These are phyloP conservation scores for Hymenoscyphus infarciens DNA, from an alignment of 2,329 filamentous ascomycete species.

Conservation along the genomic window DNA sequence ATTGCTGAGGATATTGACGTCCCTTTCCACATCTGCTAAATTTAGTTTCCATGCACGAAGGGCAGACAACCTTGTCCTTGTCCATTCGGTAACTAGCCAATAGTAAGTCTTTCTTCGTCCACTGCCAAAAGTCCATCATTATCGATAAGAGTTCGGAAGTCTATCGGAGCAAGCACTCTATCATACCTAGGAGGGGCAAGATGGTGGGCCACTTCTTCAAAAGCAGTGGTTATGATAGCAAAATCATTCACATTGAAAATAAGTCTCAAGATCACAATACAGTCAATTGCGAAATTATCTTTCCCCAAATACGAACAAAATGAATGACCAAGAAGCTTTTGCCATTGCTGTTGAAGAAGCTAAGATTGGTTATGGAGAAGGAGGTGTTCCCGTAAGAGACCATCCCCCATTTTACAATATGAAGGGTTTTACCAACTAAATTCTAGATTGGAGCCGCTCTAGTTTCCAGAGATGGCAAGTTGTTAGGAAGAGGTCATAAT, in stretches of 20 bases:
- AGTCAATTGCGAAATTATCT: neutral
- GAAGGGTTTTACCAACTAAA: neutral
- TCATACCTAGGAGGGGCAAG: neutral
- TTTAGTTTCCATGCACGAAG: slow-evolving; percentile 1
- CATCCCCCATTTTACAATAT: neutral
- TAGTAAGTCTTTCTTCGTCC: neutral
- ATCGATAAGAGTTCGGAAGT: neutral
- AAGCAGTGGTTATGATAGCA: neutral
- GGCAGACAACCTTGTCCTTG: neutral
- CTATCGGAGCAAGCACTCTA: neutral
- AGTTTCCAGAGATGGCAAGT: slow-evolving; percentile 64
- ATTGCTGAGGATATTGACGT: neutral
- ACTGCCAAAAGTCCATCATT: neutral
- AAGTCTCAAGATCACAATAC: neutral
- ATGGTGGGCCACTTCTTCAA: neutral
- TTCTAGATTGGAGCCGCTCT: slow-evolving; percentile 52
- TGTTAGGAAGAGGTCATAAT: slow-evolving; percentile 71
- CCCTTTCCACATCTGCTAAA: neutral
- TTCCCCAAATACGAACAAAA: slow-evolving; percentile 18
- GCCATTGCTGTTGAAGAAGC: slow-evolving; percentile 48
- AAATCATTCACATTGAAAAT: neutral
- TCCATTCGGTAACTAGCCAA: neutral
- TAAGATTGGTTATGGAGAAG: slow-evolving; percentile 43
- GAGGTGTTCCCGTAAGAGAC: slow-evolving; percentile 45
- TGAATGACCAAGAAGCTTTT: slow-evolving; percentile 43